These are phyloP conservation scores for Lasiodiplodia citricola DNA, from an alignment of 2,329 filamentous ascomycete genomes.

Conservation along the genomic window DNA sequence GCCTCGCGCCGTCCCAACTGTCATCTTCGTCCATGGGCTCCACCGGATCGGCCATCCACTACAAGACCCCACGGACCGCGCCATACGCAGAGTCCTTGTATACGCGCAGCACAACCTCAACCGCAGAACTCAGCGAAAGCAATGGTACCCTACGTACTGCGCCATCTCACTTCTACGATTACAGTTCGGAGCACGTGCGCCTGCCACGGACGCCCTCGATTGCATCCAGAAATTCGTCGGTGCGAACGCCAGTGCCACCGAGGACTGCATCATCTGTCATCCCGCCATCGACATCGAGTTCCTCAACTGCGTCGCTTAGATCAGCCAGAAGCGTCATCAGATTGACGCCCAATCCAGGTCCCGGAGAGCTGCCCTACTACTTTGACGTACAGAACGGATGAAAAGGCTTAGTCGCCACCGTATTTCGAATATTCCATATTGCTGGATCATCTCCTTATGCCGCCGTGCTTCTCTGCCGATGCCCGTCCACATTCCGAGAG, in stretches of 20 bases:
- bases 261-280: background rate
- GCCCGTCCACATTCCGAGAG: no score
- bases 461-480: background rate
- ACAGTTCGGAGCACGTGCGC: background rate
- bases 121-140: conserved; percentile 16
- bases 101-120: conserved; percentile 23
- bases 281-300: background rate
- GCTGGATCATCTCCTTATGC: background rate
- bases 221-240: background rate
- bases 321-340: conserved; percentile 25
- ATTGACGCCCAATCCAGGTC: conserved; percentile 22
- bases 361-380: conserved; percentile 21
- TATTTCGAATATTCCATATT: background rate
- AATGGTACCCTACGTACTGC: conserved; percentile 22
- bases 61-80: conserved; percentile 37
- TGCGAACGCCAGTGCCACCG: conserved; percentile 8
- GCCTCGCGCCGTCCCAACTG: conserved; percentile 39
- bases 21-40: conserved; percentile 32
- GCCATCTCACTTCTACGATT: conserved; percentile 11
- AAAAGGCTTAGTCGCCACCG: background rate
- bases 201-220: conserved; percentile 13
- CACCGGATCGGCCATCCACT: conserved; percentile 35
- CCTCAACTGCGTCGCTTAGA: conserved; percentile 10
- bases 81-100: conserved; percentile 27
- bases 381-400: conserved; percentile 23